phyloP scores from a whole-genome alignment of 2,329 filamentous ascomycete genomes.

The Fusarium tanahbumbuense region DNA sequence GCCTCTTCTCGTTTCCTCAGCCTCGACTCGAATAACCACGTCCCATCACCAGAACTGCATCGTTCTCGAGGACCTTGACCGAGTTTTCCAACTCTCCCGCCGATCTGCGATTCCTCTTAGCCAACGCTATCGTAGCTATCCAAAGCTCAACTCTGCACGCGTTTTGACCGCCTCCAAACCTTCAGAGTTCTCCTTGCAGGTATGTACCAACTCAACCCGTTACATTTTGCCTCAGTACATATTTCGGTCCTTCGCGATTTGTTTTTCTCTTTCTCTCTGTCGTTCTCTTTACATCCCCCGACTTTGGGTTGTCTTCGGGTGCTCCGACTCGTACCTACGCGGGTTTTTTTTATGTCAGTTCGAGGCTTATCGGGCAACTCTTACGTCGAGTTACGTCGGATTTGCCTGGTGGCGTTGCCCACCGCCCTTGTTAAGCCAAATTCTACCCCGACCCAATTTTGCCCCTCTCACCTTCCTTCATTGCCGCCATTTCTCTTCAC shows the following conservation, averaged over 20 bases:
- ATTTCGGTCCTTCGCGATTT: not conserved
- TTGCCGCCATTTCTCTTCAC: conserved; percentile 31
- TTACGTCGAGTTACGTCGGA: conserved; percentile 37
- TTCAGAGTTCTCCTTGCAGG: conserved; percentile 38
- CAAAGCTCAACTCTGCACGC: conserved; percentile 34
- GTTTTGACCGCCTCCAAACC: conserved; percentile 44
- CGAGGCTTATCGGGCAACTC: conserved; percentile 26
- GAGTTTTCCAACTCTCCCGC: conserved; percentile 14
- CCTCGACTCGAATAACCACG: conserved; percentile 3
- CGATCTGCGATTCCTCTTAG: conserved; percentile 17
- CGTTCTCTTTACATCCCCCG: not conserved
- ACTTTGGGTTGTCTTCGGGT: not conserved
- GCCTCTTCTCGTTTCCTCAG: conserved; percentile 11
- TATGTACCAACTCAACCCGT: conserved; percentile 20
- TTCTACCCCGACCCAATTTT: conserved; percentile 44
- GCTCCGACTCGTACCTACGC: conserved; percentile 10
- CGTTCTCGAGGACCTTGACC: conserved; percentile 3
- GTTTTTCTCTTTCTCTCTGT: not conserved
- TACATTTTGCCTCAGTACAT: not conserved
- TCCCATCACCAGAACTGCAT: conserved; percentile 7
- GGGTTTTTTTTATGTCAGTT: conserved; percentile 23
- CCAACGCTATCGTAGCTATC: conserved; percentile 22
- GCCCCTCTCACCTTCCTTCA: conserved; percentile 39
- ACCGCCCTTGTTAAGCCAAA: conserved; percentile 42
- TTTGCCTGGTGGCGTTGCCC: conserved; percentile 48